Percentiles rank a stretch among this genome's conserved stretches.
phyloP scores from a whole-genome alignment of 1,139 yeast genomes.

The Candida glucosophila region DNA sequence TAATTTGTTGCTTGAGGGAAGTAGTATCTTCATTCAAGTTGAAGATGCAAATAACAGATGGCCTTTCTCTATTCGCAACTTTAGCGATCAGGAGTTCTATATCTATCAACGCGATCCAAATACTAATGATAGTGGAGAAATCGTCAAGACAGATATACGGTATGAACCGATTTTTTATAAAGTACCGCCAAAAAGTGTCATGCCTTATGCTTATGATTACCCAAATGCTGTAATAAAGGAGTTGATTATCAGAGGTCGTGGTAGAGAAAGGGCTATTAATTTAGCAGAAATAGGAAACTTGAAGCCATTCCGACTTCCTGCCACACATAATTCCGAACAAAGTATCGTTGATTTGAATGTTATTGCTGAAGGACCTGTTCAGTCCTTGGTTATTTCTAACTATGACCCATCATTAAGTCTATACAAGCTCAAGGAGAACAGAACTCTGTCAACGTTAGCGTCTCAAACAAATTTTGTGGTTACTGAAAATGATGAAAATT shows the following conservation, averaged over 20 bases:
- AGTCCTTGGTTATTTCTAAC: conserved; percentile 73
- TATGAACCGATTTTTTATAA: conserved; percentile 71
- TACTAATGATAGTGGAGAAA: conserved; percentile 64
- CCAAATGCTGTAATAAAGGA: conserved; percentile 88
- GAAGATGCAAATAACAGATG: conserved; percentile 69
- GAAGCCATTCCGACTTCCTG: conserved; percentile 74
- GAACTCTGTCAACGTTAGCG: conserved; percentile 19
- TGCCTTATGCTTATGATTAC: conserved; percentile 98
- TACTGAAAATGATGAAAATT: conserved; percentile 59
- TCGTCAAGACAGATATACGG: conserved; percentile 34
- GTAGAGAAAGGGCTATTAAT: conserved; percentile 71
- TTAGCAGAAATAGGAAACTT: conserved; percentile 88
- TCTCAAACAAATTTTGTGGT: conserved; percentile 51
- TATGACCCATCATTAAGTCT: conserved; percentile 73
- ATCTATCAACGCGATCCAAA: conserved; percentile 84
- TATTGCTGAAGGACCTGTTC: conserved; percentile 94
- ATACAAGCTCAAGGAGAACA: conserved; percentile 45
- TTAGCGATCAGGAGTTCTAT: conserved; percentile 74
- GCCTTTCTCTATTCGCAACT: conserved; percentile 91
- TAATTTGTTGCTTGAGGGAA: conserved; percentile 68
- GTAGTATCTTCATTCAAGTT: conserved; percentile 71
- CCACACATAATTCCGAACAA: conserved; percentile 32
- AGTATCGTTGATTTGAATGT: conserved; percentile 78
- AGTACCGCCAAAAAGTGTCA: conserved; percentile 83
- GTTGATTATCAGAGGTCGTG: conserved; percentile 61